Evolutionary conservation across 257 asterid genomes (phyloP).

Genomic region (Phtheirospermum japonicum): DNA sequence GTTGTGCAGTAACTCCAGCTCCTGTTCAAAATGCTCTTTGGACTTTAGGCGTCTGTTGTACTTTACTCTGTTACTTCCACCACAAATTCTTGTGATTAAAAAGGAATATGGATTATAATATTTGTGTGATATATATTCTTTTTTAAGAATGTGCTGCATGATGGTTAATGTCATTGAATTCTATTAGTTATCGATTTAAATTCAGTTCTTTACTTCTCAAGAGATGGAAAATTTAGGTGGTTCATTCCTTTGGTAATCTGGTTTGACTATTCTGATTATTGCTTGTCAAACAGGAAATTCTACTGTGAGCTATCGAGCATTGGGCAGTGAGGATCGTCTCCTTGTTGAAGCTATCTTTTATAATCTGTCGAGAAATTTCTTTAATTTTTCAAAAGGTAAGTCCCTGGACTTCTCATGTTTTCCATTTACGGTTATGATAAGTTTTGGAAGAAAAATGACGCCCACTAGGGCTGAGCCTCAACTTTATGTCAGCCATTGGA

Average conservation of each 20-base stretch:
- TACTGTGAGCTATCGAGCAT: too few relatives aligned
- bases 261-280: too few relatives aligned
- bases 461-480: conserved; percentile 7
- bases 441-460: not conserved
- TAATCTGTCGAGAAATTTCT: conserved; percentile 86
- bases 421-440: conserved; percentile 20
- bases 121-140: too few relatives aligned
- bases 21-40: conserved; percentile 10
- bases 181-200: not conserved
- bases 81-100: not conserved
- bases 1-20: not conserved
- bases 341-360: too few relatives aligned
- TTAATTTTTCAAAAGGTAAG: conserved; percentile 76
- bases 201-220: conserved; percentile 12
- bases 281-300: too few relatives aligned
- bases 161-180: conserved; percentile 17
- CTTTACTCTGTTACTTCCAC: conserved; percentile 19
- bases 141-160: conserved; percentile 8
- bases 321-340: too few relatives aligned
- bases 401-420: conserved; percentile 25
- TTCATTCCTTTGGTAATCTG: too few relatives aligned
- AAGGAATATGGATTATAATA: too few relatives aligned
- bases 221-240: too few relatives aligned
- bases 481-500: conserved; percentile 5
- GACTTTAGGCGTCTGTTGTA: too few relatives aligned